phyloP scores from a whole-genome alignment of 495 filamentous ascomycete species.

The Talaromyces trachyspermus region DNA sequence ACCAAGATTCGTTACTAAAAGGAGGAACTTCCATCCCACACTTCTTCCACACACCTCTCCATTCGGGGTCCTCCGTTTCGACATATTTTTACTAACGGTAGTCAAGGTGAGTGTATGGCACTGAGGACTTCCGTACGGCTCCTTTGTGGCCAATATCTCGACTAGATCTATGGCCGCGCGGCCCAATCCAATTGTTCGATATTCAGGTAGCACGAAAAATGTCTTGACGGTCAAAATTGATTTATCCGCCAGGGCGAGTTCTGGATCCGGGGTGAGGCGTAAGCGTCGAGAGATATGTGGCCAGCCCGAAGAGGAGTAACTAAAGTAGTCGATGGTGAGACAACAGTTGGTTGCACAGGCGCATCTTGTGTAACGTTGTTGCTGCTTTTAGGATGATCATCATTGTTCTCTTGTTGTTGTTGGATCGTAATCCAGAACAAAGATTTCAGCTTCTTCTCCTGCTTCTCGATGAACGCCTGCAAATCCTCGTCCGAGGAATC shows the following conservation, averaged over 20 bases:
- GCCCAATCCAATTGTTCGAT: slow-evolving; percentile 21
- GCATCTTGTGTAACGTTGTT: background rate
- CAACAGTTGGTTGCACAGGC: background rate
- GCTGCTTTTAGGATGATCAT: background rate
- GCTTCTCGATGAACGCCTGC: slow-evolving; percentile 13
- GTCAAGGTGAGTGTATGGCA: slow-evolving; percentile 19
- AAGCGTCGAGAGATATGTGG: slow-evolving; percentile 23
- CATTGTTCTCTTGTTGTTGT: background rate
- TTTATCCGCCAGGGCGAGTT: slow-evolving; percentile 13
- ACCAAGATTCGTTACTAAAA: background rate
- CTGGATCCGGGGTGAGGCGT: slow-evolving; percentile 12
- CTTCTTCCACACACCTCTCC: background rate
- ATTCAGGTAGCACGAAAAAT: slow-evolving; percentile 16
- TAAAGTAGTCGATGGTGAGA: slow-evolving; percentile 1
- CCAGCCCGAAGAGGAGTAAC: slow-evolving; percentile 15
- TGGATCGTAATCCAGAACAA: slow-evolving; percentile 19
- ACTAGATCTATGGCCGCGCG: slow-evolving; percentile 23
- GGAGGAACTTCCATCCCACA: background rate
- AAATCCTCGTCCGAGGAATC: slow-evolving; percentile 10
- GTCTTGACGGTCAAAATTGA: slow-evolving; percentile 22
- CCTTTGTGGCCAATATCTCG: slow-evolving; percentile 18
- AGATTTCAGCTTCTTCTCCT: slow-evolving; percentile 13
- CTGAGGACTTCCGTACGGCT: slow-evolving; percentile 17
- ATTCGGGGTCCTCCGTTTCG: slow-evolving; percentile 16
- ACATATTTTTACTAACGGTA: slow-evolving; percentile 20